Evolutionary conservation across 305 asterid species (phyloP), one percentile per base, ranked within the genome.

Genomic region (Fraxinus sp.): DNA sequence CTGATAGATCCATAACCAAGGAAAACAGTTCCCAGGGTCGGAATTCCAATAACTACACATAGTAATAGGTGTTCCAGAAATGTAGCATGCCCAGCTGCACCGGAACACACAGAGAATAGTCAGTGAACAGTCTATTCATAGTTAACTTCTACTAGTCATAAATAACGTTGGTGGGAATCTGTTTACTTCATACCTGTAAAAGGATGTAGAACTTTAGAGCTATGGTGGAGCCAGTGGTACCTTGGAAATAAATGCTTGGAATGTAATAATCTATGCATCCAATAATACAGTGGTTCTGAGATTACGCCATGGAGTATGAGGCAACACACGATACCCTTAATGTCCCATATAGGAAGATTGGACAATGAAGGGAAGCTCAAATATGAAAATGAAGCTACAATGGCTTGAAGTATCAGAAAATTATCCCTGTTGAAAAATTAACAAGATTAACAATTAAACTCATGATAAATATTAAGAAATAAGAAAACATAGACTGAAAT

Each of bases 231-330:
- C 91, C 92, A 88, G 81, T 90, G 92, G 52, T 86, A 90, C 2
- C 84, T 55, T 10, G 79, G 82, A 68, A 88, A 90, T 11, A 88
- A 80, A 57, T 11, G 26, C 1, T 93, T 78, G 32, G 94, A 88
- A 76, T 96, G 98, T 57, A 93, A 82, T 52, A 87, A 85, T 83
- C 95, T 92, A 81, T 96, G 99, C 32, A 90, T 14, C 94, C 95
- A 92, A 84, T 94, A 96, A 80, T 90, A 93, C 22, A 94, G 81
- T 41, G 99, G 99, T 76, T 96, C 99, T 5, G 99, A 91, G 82
- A 96, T 80, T 70, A 87, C 90, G 10, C 91, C 75, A 82, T 96
- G 99, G 82, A 96, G 91, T 16, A 84, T 44, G 49, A 93, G 81
- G 84, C 98, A 90, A 71, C 88, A 91, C 8, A 91, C 2, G 30